A percentile compares a stretch with the other conserved stretches of the same genome.
phyloP scores from a whole-genome alignment of 2,329 filamentous ascomycete species.

The Canariomyces notabilis region DNA sequence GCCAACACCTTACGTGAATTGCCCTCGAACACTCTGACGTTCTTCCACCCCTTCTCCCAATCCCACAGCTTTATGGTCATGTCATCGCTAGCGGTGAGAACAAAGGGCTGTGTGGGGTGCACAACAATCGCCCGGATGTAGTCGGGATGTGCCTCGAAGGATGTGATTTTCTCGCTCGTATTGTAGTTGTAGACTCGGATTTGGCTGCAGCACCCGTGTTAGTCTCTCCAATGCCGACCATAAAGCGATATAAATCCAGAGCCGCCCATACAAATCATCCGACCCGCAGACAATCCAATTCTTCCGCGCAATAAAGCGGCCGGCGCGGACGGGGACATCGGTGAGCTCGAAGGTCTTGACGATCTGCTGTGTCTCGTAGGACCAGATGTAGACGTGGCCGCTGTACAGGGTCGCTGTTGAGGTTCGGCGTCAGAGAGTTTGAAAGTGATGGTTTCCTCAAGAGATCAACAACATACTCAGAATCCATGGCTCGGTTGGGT shows the following conservation, averaged over 20 bases:
- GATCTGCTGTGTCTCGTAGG: constrained; percentile 91
- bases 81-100: constrained; percentile 93
- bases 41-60: constrained; percentile 98
- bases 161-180: constrained; percentile 96
- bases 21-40: constrained; percentile 92
- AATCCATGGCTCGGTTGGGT: constrained; percentile 94
- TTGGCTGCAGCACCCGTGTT: constrained; percentile 48
- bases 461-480: constrained; percentile 48
- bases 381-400: constrained; percentile 99
- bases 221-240: constrained; percentile 51
- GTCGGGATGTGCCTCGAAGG: constrained; percentile 95
- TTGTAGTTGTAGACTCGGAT: constrained; percentile 97
- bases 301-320: constrained; percentile 94
- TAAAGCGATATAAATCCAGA: too few relatives aligned
- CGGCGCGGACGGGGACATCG: constrained; percentile 94
- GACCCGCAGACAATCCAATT: constrained; percentile 98
- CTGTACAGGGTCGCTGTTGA: constrained; percentile 70
- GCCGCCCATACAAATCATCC: constrained; percentile 79
- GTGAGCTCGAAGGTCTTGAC: constrained; percentile 99
- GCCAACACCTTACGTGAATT: constrained; percentile 58
- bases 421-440: constrained; percentile 12
- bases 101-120: constrained; percentile 91
- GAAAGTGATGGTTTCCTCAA: neutral
- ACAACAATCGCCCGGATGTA: constrained; percentile 97
- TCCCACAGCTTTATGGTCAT: constrained; percentile 99